These are phyloP conservation scores for Thelephora ganbajun DNA, from an alignment of 768 basidiomycete genomes.

Conservation along the genomic window DNA sequence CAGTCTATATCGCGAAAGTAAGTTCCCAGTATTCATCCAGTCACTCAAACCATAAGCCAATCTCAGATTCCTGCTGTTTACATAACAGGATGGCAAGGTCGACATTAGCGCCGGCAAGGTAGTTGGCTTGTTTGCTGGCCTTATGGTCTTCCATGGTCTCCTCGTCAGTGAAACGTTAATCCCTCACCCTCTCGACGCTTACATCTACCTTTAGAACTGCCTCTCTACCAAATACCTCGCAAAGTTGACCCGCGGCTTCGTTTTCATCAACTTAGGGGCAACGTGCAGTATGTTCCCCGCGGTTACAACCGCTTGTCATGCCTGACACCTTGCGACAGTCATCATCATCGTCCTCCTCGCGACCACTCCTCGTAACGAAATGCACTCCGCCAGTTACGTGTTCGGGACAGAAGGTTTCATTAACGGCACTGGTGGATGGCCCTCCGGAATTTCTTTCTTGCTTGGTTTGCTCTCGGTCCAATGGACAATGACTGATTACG, in stretches of 20 bases:
- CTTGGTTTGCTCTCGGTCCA: constrained; percentile 80
- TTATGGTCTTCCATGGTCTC: constrained; percentile 68
- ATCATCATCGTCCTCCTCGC: constrained; percentile 79
- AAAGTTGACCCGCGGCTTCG: constrained; percentile 57
- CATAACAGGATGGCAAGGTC: constrained; percentile 36
- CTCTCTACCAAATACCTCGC: constrained; percentile 67
- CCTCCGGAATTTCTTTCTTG: constrained; percentile 67
- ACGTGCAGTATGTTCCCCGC: constrained; percentile 37
- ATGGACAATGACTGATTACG: constrained; percentile 44
- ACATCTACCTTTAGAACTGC: constrained; percentile 32
- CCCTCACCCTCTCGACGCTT: neutral
- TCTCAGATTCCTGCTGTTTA: constrained; percentile 2
- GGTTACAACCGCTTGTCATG: neutral
- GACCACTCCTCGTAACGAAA: constrained; percentile 54
- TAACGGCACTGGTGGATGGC: constrained; percentile 74
- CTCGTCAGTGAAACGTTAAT: constrained; percentile 26
- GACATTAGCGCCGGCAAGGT: constrained; percentile 54
- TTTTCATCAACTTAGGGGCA: constrained; percentile 79
- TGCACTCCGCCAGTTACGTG: constrained; percentile 71
- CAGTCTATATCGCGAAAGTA: constrained; percentile 46
- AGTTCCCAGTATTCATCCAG: constrained; percentile 6
- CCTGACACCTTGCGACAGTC: constrained; percentile 25
- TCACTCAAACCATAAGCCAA: constrained; percentile 1
- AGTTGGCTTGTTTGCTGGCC: constrained; percentile 63
- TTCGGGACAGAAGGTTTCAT: constrained; percentile 63